These are phyloP conservation scores for Nothophytophthora sp. DNA, from an alignment of 352 stramenopile species.

Conservation along the genomic window DNA sequence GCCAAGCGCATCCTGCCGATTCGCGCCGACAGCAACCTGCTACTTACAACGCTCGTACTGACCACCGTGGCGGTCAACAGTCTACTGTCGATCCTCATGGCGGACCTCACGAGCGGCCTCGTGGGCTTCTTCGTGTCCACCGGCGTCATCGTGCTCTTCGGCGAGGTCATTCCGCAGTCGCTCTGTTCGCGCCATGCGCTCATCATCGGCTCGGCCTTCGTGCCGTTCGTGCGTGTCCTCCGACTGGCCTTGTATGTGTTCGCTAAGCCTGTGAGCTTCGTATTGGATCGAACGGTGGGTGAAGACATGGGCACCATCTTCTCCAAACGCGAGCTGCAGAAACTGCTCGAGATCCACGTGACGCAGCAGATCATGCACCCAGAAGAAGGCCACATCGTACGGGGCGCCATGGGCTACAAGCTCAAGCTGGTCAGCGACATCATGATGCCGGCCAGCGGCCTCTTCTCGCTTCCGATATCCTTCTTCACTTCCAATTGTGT, in stretches of 20 bases:
- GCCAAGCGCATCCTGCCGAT: slow-evolving; percentile 86
- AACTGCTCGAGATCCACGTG: slow-evolving; percentile 97
- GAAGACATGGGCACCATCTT: slow-evolving; percentile 97
- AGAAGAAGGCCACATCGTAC: slow-evolving; percentile 96
- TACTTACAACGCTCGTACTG: slow-evolving; percentile 97
- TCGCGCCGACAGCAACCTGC: slow-evolving; percentile 93
- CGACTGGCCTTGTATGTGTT: slow-evolving; percentile 91
- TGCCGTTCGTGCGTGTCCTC: slow-evolving; percentile 95
- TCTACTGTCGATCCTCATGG: slow-evolving; percentile 97
- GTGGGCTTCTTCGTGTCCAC: slow-evolving; percentile 96
- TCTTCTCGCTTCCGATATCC: slow-evolving; percentile 81
- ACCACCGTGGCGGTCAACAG: slow-evolving; percentile 98
- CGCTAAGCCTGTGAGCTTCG: slow-evolving; percentile 87
- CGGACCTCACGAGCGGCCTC: slow-evolving; percentile 85
- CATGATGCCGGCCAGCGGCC: slow-evolving; percentile 90
- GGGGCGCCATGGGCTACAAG: slow-evolving; percentile 83
- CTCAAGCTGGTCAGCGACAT: slow-evolving; percentile 85
- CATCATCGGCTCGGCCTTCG: slow-evolving; percentile 47
- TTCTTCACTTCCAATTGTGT: slow-evolving; percentile 21
- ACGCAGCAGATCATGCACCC: slow-evolving; percentile 90
- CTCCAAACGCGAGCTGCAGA: slow-evolving; percentile 91
- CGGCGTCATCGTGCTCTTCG: slow-evolving; percentile 94
- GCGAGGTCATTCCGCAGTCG: slow-evolving; percentile 93
- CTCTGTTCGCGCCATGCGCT: slow-evolving; percentile 95
- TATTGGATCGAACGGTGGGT: slow-evolving; percentile 93